Base-by-base conservation (phyloP, 2,329 filamentous ascomycete species). In the Ramichloridium luteum region DNA sequence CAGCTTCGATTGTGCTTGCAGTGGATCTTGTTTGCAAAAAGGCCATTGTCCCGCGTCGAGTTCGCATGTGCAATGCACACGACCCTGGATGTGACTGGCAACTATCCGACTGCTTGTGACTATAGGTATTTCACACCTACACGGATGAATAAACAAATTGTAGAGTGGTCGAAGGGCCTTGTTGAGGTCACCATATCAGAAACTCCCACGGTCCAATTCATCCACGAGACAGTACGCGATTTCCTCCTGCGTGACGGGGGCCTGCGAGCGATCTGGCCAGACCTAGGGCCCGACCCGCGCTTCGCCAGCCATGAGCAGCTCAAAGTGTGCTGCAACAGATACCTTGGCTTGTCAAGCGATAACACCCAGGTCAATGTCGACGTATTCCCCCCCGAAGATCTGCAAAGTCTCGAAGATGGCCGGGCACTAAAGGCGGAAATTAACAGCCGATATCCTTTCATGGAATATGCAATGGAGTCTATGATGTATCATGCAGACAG, bases 1-100 rank as follows among this genome's bases (percentile, higher is more conserved):
- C 49, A 58, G 0, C 39, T 74, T 0, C 33, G 59, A 0, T 39
- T 68, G 0, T 71, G 62, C 16, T 37, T 76, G 1, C 59, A 66
- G 13, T 75, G 65, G 64, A 53, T 77, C 0, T 51, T 76, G 0
- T 74, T 61, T 14, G 56, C 71, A 0, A 52, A 46, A 5, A 39
- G 50, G 0, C 64, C 69, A 0, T 34, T 74, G 0, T 51, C 27
- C 0, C 60, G 51, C 0, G 40, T 56, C 1, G 59, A 74, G 38
- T 53, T 70, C 0, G 69, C 66, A 38, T 58, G 55, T 49, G 60
- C 62, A 29, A 36, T 66, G 8, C 33, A 53, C 25, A 40, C 52
- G 16, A 53, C 52, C 8, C 36, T 37, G 2, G 39, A 50, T 11
- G 4, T 8, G 4, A 10, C 18, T n/a, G 11, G 11, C 39, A 11